Percentiles rank a stretch among this genome's conserved stretches.
Conservation (phyloP, 1,284 basidiomycete genomes). For the Rhodotorula sp. region DNA sequence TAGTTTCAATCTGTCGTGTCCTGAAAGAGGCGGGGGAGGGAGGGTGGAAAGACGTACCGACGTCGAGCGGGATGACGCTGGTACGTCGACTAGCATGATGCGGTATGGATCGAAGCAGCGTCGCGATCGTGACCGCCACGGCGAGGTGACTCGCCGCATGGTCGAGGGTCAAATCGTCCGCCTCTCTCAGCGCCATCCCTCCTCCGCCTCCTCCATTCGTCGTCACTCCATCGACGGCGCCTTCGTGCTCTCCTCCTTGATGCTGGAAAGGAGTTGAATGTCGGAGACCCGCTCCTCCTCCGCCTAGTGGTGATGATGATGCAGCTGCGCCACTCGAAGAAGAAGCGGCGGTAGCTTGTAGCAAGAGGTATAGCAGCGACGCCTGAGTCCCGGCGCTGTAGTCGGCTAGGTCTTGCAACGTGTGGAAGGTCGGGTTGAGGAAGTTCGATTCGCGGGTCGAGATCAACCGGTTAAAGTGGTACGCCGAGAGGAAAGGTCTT, state of each 20-base stretch:
- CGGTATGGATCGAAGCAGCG: constrained; percentile 37
- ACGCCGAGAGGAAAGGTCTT: constrained; percentile 34
- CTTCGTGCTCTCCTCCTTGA: constrained; percentile 30
- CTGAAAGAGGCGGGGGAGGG: background rate
- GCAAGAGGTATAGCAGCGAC: constrained; percentile 39
- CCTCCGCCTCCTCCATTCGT: background rate
- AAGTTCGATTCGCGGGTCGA: constrained; percentile 40
- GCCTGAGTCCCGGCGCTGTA: constrained; percentile 40
- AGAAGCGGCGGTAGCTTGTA: constrained; percentile 27
- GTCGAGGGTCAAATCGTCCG: constrained; percentile 38
- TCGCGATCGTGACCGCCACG: constrained; percentile 39
- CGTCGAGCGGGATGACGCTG: constrained; percentile 41
- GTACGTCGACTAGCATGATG: constrained; percentile 39
- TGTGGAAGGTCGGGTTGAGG: constrained; percentile 36
- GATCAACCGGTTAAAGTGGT: constrained; percentile 41
- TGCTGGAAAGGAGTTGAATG: constrained; percentile 37
- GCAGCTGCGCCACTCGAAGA: too few relatives aligned
- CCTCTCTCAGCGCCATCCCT: constrained; percentile 3
- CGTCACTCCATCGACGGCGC: background rate
- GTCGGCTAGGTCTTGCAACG: constrained; percentile 39
- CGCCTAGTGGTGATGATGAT: too few relatives aligned
- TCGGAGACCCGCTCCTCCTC: background rate
- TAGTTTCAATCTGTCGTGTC: too few relatives aligned
- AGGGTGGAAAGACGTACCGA: constrained; percentile 16
- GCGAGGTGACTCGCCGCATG: constrained; percentile 44